Evolutionary conservation across 768 basidiomycete species (phyloP).

Genomic region (Tremella yokohamensis): DNA sequence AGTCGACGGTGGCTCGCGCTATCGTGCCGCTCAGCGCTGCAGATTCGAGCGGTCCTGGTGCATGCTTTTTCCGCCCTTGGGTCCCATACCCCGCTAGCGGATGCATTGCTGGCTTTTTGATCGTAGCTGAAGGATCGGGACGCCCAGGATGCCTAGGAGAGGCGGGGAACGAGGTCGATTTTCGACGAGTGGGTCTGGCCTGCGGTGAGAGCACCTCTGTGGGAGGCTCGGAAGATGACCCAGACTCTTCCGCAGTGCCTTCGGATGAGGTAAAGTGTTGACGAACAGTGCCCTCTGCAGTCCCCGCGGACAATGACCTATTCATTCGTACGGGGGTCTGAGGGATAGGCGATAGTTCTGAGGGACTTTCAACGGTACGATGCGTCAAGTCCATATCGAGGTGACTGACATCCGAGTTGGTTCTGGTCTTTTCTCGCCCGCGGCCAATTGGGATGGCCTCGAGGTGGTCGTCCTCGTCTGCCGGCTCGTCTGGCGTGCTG

Average conservation of each 20-base stretch:
- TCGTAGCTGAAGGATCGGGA: not conserved
- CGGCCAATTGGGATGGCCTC: not conserved
- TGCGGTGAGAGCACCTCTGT: conserved; percentile 1
- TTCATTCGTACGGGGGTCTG: conserved; percentile 2
- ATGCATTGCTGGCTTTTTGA: not conserved
- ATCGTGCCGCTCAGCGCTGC: conserved; percentile 53
- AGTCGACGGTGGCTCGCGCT: conserved; percentile 89
- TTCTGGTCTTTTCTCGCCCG: conserved; percentile 16
- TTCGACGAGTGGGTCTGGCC: not conserved
- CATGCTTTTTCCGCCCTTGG: not conserved
- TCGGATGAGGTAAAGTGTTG: not conserved
- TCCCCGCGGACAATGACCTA: not conserved
- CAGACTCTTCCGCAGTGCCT: not conserved
- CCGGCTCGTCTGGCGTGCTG: conserved; percentile 17
- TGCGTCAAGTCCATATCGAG: conserved; percentile 32
- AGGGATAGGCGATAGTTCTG: not conserved
- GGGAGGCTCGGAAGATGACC: not conserved
- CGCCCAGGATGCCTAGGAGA: conserved; percentile 13
- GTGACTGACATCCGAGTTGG: conserved; percentile 48
- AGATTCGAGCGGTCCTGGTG: conserved; percentile 5
- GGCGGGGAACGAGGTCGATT: not conserved
- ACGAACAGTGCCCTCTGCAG: not conserved
- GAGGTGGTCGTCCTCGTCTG: conserved; percentile 9
- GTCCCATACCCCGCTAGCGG: not conserved
- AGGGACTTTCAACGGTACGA: conserved; percentile 14